phyloP scores from a whole-genome alignment of 2,329 filamentous ascomycete genomes.

The Colletotrichum spaethianum region DNA sequence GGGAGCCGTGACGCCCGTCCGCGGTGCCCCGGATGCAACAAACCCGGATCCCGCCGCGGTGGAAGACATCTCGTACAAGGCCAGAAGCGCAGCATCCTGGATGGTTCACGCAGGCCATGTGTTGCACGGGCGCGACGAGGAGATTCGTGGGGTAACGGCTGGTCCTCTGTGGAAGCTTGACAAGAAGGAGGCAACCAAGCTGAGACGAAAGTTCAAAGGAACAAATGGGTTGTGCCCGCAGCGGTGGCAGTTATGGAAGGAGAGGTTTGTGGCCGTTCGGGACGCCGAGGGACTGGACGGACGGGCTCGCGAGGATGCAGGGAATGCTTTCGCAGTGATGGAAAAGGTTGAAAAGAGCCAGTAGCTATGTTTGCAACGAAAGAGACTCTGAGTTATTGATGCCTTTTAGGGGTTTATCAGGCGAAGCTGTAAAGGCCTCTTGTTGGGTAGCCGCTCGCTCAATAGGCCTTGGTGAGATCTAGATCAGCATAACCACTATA shows the following conservation, averaged over 20 bases:
- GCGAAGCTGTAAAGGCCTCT: too few relatives aligned
- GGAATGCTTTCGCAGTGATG: not conserved
- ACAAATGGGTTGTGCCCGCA: conserved; percentile 40
- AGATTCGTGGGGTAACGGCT: conserved; percentile 26
- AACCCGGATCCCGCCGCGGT: not conserved
- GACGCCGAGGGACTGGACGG: conserved; percentile 30
- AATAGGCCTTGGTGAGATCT: too few relatives aligned
- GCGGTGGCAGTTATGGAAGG: conserved; percentile 43
- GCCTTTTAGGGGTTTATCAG: too few relatives aligned
- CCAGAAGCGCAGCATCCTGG: not conserved
- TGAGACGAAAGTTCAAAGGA: conserved; percentile 38
- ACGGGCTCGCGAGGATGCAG: not conserved
- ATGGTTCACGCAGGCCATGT: not conserved
- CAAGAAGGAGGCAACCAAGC: conserved; percentile 40
- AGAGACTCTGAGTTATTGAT: too few relatives aligned
- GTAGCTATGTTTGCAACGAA: not conserved
- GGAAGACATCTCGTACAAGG: not conserved
- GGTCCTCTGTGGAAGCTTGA: conserved; percentile 42
- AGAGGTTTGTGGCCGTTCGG: conserved; percentile 38
- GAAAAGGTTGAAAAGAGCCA: not conserved
- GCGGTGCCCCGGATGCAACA: not conserved
- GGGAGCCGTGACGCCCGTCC: not conserved
- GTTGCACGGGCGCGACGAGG: not conserved
- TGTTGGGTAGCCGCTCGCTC: too few relatives aligned
- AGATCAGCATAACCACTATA: too few relatives aligned